These are phyloP conservation scores for Anthracocystis setariae DNA, from an alignment of 1,284 basidiomycete species.

Conservation along the genomic window DNA sequence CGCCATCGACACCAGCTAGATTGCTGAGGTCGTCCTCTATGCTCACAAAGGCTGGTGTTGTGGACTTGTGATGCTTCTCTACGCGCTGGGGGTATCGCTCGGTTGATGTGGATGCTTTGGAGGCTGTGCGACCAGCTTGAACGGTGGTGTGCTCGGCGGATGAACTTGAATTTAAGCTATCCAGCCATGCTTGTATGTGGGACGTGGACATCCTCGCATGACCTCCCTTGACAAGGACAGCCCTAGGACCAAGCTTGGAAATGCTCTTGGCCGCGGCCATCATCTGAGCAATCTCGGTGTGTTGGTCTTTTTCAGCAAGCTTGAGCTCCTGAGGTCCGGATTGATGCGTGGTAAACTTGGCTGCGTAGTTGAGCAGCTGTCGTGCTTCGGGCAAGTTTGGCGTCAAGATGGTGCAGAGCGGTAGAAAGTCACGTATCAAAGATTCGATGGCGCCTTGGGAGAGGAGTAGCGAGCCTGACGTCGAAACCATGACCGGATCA, in stretches of 20 bases:
- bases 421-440: conserved; percentile 76
- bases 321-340: conserved; percentile 22
- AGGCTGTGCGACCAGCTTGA: not conserved
- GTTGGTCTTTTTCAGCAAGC: conserved; percentile 22
- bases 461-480: conserved; percentile 85
- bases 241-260: conserved; percentile 71
- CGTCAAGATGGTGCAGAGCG: conserved; percentile 80
- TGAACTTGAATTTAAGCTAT: conserved; percentile 1
- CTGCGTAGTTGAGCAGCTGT: conserved; percentile 72
- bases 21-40: conserved; percentile 15
- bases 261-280: conserved; percentile 73
- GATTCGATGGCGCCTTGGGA: conserved; percentile 75
- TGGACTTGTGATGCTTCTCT: not conserved
- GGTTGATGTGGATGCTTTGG: not conserved
- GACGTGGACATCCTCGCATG: conserved; percentile 71
- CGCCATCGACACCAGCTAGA: conserved; percentile 35
- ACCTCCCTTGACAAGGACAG: conserved; percentile 87
- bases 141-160: not conserved
- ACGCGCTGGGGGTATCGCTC: conserved; percentile 27
- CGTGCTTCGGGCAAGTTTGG: conserved; percentile 86
- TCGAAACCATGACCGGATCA: conserved; percentile 88
- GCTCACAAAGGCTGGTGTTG: not conserved
- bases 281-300: conserved; percentile 32
- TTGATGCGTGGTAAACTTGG: conserved; percentile 28
- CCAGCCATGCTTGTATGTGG: conserved; percentile 21